Conservation (phyloP, 31 red algal species). For the Odonthalia washingtoniensis region DNA sequence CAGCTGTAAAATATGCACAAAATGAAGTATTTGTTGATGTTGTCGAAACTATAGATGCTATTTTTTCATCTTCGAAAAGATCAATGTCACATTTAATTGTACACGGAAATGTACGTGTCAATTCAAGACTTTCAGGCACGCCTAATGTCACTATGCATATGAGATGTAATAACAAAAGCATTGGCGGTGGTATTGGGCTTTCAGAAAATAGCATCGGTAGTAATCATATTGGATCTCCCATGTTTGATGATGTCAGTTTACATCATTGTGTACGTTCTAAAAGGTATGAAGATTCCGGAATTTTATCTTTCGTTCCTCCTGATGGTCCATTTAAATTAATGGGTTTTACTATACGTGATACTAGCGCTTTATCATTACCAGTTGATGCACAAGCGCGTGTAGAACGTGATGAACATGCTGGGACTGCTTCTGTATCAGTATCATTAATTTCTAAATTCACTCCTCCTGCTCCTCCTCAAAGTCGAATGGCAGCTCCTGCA, state of each 20-base stretch:
- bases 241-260: conserved; percentile 75
- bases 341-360: conserved; percentile 77
- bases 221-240: neutral
- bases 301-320: conserved; percentile 94
- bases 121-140: conserved; percentile 83
- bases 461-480: neutral
- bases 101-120: conserved; percentile 65
- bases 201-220: no score
- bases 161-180: conserved; percentile 18
- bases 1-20: conserved; percentile 81
- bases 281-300: conserved; percentile 34
- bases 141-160: conserved; percentile 88
- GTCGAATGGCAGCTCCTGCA: no score
- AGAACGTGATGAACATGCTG: conserved; percentile 54
- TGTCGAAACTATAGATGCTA: conserved; percentile 83
- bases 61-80: conserved; percentile 41
- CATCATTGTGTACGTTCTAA: conserved; percentile 84
- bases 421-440: conserved; percentile 58
- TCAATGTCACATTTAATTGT: conserved; percentile 65
- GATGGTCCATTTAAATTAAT: conserved; percentile 92
- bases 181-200: no score
- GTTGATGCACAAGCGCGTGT: conserved; percentile 71
- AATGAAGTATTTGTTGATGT: conserved; percentile 99
- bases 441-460: conserved; percentile 63
- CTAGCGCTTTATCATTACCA: conserved; percentile 51